Conservation (phyloP, 345 rosid genomes). For the Brassica carinata region DNA sequence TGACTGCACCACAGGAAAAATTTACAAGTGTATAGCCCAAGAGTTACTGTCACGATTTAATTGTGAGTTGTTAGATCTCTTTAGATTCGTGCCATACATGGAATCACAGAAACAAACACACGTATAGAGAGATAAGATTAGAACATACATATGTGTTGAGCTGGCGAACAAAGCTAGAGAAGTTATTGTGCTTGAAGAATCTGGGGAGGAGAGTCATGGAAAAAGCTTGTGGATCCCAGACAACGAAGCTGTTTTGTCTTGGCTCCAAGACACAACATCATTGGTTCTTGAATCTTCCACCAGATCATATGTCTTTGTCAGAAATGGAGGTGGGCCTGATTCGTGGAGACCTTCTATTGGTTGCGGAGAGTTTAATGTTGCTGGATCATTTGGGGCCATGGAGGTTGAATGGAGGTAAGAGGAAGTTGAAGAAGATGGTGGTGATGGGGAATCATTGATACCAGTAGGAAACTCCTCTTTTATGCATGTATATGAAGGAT, state of each 20-base stretch:
- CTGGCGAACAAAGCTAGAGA: slow-evolving; percentile 85
- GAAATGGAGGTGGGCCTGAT: slow-evolving; percentile 71
- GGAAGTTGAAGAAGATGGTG: slow-evolving; percentile 33
- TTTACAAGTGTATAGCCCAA: slow-evolving; percentile 11
- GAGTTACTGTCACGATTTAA: slow-evolving; percentile 10
- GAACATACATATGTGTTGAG: slow-evolving; percentile 76
- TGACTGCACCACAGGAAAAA: background rate
- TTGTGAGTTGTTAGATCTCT: slow-evolving; percentile 20
- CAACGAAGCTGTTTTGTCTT: slow-evolving; percentile 63
- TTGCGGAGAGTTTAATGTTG: slow-evolving; percentile 43
- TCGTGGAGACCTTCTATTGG: slow-evolving; percentile 70
- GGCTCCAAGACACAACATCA: slow-evolving; percentile 72
- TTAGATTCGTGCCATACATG: slow-evolving; percentile 5
- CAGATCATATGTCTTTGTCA: slow-evolving; percentile 70
- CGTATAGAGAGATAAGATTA: slow-evolving; percentile 13
- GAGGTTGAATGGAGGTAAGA: slow-evolving; percentile 32
- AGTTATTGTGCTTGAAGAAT: slow-evolving; percentile 79
- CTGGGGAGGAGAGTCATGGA: slow-evolving; percentile 57
- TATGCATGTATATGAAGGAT: slow-evolving; percentile 32
- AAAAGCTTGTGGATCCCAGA: slow-evolving; percentile 73
- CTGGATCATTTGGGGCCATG: slow-evolving; percentile 27
- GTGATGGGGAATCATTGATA: slow-evolving; percentile 32
- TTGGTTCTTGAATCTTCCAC: slow-evolving; percentile 64
- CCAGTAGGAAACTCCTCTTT: slow-evolving; percentile 40
- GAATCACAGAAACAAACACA: background rate